Percentiles rank a stretch among this genome's conserved stretches.
phyloP scores from a whole-genome alignment of 768 basidiomycete genomes.

The Termitomyces sp. region DNA sequence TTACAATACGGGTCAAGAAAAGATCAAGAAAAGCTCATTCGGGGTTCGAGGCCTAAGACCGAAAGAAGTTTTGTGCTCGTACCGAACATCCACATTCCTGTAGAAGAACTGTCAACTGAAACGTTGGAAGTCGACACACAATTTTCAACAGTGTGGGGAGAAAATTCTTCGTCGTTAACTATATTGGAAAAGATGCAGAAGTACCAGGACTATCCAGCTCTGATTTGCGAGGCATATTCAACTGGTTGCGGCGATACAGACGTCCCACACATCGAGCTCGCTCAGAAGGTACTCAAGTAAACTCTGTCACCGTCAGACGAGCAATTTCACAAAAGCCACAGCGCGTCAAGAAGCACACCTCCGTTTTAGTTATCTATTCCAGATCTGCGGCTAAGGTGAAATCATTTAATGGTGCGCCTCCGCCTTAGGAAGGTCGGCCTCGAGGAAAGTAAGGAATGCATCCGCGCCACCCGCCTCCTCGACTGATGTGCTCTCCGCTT shows the following conservation, averaged over 20 bases:
- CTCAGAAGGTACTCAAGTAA: background rate
- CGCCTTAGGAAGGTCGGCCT: constrained; percentile 52
- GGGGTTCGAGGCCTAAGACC: background rate
- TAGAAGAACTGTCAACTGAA: background rate
- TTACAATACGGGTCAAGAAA: too few species aligned
- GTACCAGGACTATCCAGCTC: background rate
- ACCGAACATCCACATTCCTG: too few species aligned
- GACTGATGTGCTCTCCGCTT: constrained; percentile 28
- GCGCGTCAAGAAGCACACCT: background rate
- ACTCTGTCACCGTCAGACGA: constrained; percentile 4
- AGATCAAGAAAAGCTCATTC: background rate
- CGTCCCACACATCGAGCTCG: background rate
- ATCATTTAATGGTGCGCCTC: constrained; percentile 26
- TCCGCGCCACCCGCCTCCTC: constrained; percentile 57
- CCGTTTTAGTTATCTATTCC: constrained; percentile 10
- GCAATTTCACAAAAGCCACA: background rate
- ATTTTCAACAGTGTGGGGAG: too few species aligned
- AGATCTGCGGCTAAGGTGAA: constrained; percentile 5
- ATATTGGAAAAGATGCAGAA: background rate
- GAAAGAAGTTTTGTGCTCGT: background rate
- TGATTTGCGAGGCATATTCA: background rate
- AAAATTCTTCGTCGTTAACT: background rate
- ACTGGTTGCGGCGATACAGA: background rate
- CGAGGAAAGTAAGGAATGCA: constrained; percentile 74
- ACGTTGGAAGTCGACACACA: background rate